Percentiles rank a stretch among this genome's conserved stretches.
phyloP scores from a whole-genome alignment of 768 basidiomycete species.

The Suillus discolor region DNA sequence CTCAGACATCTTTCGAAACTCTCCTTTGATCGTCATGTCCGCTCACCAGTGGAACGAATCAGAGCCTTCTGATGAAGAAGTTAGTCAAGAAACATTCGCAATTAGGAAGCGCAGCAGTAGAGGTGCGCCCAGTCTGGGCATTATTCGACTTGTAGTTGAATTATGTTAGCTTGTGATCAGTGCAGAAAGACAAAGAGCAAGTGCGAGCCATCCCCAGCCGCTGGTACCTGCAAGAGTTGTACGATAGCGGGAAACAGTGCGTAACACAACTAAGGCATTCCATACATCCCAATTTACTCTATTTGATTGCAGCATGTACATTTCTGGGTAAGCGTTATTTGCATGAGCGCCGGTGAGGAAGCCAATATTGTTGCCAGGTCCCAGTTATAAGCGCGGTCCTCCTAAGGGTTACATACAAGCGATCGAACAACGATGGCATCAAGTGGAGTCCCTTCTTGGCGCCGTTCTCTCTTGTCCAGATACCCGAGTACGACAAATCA shows the following conservation, averaged over 20 bases:
- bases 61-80: constrained; percentile 62
- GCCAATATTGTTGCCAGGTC: constrained; percentile 45
- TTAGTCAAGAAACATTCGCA: constrained; percentile 41
- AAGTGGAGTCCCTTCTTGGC: constrained; percentile 88
- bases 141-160: neutral
- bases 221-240: constrained; percentile 65
- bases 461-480: constrained; percentile 76
- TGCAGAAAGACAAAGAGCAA: constrained; percentile 89
- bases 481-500: constrained; percentile 59
- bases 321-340: constrained; percentile 50
- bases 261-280: constrained; percentile 16
- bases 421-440: constrained; percentile 89
- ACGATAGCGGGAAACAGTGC: constrained; percentile 55
- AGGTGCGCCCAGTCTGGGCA: constrained; percentile 38
- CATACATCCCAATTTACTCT: constrained; percentile 10
- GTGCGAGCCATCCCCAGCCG: constrained; percentile 61
- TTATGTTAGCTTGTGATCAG: constrained; percentile 73
- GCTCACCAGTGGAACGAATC: constrained; percentile 54
- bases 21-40: constrained; percentile 25
- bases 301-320: constrained; percentile 54
- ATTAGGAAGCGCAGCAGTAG: constrained; percentile 66
- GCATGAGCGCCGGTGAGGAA: neutral
- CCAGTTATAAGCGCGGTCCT: constrained; percentile 81
- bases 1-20: constrained; percentile 13
- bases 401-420: constrained; percentile 93